phyloP scores from a whole-genome alignment of 75 land plant species.

The Pseudotsuga menziesii region DNA sequence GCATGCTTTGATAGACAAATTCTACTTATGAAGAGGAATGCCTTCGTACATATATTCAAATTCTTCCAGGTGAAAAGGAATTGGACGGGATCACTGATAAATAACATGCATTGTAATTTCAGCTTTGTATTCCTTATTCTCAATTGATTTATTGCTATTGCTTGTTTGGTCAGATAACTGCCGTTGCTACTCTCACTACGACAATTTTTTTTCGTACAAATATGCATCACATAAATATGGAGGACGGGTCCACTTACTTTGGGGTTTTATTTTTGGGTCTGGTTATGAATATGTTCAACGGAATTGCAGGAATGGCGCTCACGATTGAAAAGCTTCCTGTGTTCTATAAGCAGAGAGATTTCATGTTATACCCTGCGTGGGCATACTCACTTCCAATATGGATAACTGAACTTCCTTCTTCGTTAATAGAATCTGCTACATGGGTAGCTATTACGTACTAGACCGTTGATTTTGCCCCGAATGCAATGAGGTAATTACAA shows the following conservation, averaged over 20 bases:
- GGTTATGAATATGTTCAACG: constrained; percentile 40
- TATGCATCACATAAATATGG: constrained; percentile 23
- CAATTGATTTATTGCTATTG: too few relatives aligned
- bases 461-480: constrained; percentile 41
- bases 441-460: constrained; percentile 45
- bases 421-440: constrained; percentile 30
- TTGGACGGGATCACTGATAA: not conserved
- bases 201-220: constrained; percentile 45
- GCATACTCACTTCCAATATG: constrained; percentile 30
- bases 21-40: constrained; percentile 68
- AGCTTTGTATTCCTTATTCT: too few relatives aligned
- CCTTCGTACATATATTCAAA: constrained; percentile 68
- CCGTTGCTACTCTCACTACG: constrained; percentile 37
- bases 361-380: constrained; percentile 52
- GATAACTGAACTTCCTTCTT: constrained; percentile 29
- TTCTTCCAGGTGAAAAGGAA: constrained; percentile 30
- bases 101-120: too few relatives aligned
- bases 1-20: constrained; percentile 51
- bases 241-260: constrained; percentile 29
- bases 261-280: constrained; percentile 37
- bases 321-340: constrained; percentile 40
- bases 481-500: constrained; percentile 39
- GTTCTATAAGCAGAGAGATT: constrained; percentile 50
- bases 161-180: constrained; percentile 20
- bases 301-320: constrained; percentile 35